Evolutionary conservation across 1,139 yeast genomes (phyloP), one percentile per base, ranked within the genome.

Genomic region (Candida mesenterica): DNA sequence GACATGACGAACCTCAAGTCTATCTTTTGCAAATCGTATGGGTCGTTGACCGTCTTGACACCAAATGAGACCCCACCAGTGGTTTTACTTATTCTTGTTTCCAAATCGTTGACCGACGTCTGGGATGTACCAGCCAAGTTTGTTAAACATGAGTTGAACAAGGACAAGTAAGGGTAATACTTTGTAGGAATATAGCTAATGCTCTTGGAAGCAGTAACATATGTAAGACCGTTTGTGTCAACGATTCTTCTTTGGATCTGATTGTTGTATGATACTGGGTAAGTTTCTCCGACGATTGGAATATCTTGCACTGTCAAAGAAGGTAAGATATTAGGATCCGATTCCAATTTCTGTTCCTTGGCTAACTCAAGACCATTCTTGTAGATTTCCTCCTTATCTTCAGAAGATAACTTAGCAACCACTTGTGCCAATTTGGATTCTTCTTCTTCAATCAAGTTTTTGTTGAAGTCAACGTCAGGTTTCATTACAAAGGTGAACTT

Each of bases 21-120:
- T 8, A 74, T 61, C 7, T 65, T 57, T 19, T 55, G 49, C 8
- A 77, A 61, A 46, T 77, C 59, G 41, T 50, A 57, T 2, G 90
- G 86, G 34, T 80, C 71, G 3, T 84, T 68, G 31, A 73, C 69
- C 3, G 79, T 76, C 43, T 74, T 68, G 13, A 80, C 66, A 17
- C 75, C 68, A 17, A 89, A 75, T 2, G 77, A 64, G 14, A 92
- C 60, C 0, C 97, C 97, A 15, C 98, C 98, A 1, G 98, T 89
- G 41, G 75, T 71, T 34, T 82, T 68, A 52, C 83, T 87, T 44
- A 94, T 89, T 36, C 79, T 79, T 43, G 92, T 89, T 55, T 92
- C 98, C 42, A 92, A 73, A 30, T 81, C 84, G 14, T 89, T 85
- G 73, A 87, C 86, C 1, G 83, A 59, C 38, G 82, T 79, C 5